These are phyloP conservation scores for Talaromyces liani DNA, from an alignment of 495 filamentous ascomycete genomes.

Conservation along the genomic window DNA sequence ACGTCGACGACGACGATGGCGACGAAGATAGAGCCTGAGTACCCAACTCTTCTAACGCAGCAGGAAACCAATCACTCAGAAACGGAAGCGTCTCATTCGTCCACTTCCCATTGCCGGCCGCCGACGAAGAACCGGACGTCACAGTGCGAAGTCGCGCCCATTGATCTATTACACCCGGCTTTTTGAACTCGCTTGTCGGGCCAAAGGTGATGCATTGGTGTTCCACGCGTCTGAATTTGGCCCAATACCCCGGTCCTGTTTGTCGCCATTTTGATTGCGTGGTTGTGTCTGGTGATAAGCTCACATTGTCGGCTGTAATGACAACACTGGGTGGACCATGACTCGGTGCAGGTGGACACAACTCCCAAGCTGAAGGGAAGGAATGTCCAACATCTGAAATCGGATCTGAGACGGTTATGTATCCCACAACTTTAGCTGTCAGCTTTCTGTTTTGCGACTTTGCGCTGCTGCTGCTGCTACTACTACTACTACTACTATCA, in stretches of 20 bases:
- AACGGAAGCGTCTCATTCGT: constrained; percentile 50
- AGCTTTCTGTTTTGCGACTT: constrained; percentile 16
- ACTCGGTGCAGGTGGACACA: constrained; percentile 38
- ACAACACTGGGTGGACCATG: constrained; percentile 15
- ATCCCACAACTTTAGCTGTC: constrained; percentile 56
- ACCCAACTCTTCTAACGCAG: constrained; percentile 37
- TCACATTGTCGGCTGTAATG: constrained; percentile 30
- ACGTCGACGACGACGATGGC: constrained; percentile 14
- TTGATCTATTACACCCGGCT: constrained; percentile 46
- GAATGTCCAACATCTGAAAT: constrained; percentile 50
- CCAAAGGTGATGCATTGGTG: constrained; percentile 48
- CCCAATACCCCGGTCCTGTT: constrained; percentile 18
- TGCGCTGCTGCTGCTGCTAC: background rate
- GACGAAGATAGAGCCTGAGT: constrained; percentile 13
- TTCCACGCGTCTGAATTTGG: constrained; percentile 45
- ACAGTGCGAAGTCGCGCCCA: constrained; percentile 57
- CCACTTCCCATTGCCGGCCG: constrained; percentile 38
- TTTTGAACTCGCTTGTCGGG: constrained; percentile 34
- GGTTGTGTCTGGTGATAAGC: constrained; percentile 16
- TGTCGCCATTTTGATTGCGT: background rate
- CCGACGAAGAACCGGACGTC: background rate
- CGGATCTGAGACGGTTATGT: constrained; percentile 61
- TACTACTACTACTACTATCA: constrained; percentile 22
- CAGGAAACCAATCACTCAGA: constrained; percentile 57
- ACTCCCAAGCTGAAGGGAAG: constrained; percentile 42